Percentiles rank a stretch among this genome's conserved stretches.
These are phyloP conservation scores for Phytophthora cryptogea DNA, from an alignment of 352 stramenopile species.

Conservation along the genomic window DNA sequence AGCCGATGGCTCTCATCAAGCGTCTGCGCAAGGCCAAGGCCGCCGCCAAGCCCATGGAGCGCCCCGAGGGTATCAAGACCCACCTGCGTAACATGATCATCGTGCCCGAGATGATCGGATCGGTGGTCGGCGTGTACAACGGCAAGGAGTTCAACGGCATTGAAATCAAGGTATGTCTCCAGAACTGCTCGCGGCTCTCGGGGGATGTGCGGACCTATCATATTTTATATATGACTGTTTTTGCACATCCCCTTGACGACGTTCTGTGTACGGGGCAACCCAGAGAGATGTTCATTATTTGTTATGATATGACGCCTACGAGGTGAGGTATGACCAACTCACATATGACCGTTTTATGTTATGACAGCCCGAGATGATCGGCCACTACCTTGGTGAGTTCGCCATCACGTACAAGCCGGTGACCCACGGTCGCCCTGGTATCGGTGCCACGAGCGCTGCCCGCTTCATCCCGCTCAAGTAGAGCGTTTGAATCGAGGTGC, in stretches of 20 bases:
- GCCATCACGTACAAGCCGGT: constrained; percentile 99
- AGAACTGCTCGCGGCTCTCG: constrained; percentile 84
- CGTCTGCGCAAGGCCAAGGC: constrained; percentile 99
- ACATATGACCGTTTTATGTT: constrained; percentile 12
- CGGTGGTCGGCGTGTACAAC: constrained; percentile 99
- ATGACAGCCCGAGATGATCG: constrained; percentile 97
- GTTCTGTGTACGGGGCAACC: constrained; percentile 91
- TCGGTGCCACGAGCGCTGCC: constrained; percentile 96
- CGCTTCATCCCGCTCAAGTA: constrained; percentile 99
- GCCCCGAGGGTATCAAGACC: constrained; percentile 99
- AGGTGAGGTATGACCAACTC: constrained; percentile 23
- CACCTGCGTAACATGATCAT: constrained; percentile 99
- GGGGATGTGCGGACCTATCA: constrained; percentile 57
- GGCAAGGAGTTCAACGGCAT: constrained; percentile 99
- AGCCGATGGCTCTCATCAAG: constrained; percentile 99
- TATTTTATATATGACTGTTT: constrained; percentile 25
- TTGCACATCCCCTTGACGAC: constrained; percentile 74
- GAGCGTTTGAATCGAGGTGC: constrained; percentile 28
- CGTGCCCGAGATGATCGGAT: constrained; percentile 99
- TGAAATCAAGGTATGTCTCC: constrained; percentile 98
- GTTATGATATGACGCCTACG: not conserved
- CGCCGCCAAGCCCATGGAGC: constrained; percentile 96
- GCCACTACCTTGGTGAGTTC: constrained; percentile 99
- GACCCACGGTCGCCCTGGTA: constrained; percentile 98
- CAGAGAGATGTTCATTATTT: constrained; percentile 60